These are phyloP conservation scores for Fusarium transvaalense DNA, from an alignment of 2,329 filamentous ascomycete genomes.

Conservation along the genomic window DNA sequence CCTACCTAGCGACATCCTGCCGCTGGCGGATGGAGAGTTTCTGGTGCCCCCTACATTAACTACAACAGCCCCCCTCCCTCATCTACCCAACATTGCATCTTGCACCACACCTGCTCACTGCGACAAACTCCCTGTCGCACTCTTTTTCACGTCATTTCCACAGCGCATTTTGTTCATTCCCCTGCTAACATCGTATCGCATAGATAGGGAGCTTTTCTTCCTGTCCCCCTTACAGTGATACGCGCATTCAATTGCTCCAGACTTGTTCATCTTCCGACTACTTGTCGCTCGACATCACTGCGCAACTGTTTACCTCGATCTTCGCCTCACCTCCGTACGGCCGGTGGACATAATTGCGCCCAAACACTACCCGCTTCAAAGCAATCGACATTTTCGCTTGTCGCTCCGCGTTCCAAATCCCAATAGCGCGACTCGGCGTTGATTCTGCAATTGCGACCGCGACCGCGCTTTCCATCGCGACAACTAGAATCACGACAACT, in stretches of 20 bases:
- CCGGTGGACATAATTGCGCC: conserved; percentile 1
- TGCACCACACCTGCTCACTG: conserved; percentile 43
- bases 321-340: not conserved
- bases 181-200: conserved; percentile 31
- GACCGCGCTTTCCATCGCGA: conserved; percentile 32
- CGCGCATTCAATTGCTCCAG: conserved; percentile 12
- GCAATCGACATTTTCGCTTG: not conserved
- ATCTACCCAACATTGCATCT: conserved; percentile 44
- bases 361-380: not conserved
- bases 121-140: conserved; percentile 44
- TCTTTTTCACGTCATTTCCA: conserved; percentile 36
- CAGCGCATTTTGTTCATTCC: conserved; percentile 21
- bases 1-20: conserved; percentile 29
- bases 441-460: conserved; percentile 11
- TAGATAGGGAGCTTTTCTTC: conserved; percentile 14
- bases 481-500: conserved; percentile 33
- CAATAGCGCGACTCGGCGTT: not conserved
- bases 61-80: conserved; percentile 33
- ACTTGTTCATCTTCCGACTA: not conserved
- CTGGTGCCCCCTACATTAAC: conserved; percentile 46
- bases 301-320: conserved; percentile 16
- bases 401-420: not conserved
- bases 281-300: conserved; percentile 1
- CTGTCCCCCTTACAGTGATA: conserved; percentile 6
- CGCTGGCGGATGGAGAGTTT: conserved; percentile 21